Conservation (phyloP, 179 eudicot genomes). For the Silene noctiflora region DNA sequence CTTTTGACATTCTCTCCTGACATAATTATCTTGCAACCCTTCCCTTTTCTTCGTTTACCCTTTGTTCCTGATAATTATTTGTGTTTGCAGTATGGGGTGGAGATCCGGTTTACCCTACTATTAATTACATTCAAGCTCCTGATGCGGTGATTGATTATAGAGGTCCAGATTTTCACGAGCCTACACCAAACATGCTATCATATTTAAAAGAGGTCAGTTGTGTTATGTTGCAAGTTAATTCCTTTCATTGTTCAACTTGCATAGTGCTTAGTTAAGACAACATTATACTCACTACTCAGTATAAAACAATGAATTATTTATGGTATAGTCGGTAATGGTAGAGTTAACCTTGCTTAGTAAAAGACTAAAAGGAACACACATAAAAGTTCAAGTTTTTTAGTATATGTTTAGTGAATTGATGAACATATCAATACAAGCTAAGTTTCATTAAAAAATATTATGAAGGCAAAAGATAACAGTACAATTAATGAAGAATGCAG, state of each 20-base stretch:
- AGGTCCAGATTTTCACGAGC: slow-evolving; percentile 98
- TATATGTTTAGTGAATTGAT: too few species aligned
- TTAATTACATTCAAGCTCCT: slow-evolving; percentile 97
- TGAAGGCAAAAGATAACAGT: too few species aligned
- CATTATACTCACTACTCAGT: neutral
- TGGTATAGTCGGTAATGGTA: neutral
- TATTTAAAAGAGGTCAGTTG: slow-evolving; percentile 75
- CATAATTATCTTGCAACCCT: slow-evolving; percentile 1
- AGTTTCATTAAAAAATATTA: too few species aligned
- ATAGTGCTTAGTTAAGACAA: neutral
- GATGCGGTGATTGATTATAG: slow-evolving; percentile 80
- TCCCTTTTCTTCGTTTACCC: neutral
- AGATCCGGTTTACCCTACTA: slow-evolving; percentile 98
- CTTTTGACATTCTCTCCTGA: slow-evolving; percentile 14
- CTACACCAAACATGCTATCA: slow-evolving; percentile 85
- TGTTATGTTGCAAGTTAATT: slow-evolving; percentile 4
- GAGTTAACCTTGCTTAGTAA: neutral
- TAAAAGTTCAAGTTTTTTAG: neutral
- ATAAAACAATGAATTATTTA: neutral
- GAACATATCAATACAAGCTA: too few species aligned
- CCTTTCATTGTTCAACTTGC: neutral
- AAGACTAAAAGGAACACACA: neutral
- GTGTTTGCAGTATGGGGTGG: slow-evolving; percentile 97
- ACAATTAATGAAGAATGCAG: too few species aligned
- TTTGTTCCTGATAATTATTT: slow-evolving; percentile 16